These are phyloP conservation scores for Metschnikowia peoriensis DNA, from an alignment of 805 yeast species.

Conservation along the genomic window DNA sequence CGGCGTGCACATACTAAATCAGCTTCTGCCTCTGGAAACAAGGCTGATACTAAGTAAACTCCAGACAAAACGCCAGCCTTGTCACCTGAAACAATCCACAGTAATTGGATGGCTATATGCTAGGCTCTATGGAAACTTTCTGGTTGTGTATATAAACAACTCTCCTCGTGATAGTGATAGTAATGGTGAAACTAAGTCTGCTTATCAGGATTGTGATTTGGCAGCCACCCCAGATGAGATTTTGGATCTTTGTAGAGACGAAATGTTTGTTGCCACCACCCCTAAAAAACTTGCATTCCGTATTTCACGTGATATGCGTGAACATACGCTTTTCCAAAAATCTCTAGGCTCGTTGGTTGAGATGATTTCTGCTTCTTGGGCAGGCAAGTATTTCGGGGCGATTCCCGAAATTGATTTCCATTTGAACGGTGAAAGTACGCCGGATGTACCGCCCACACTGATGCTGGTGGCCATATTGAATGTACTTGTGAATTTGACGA, in stretches of 20 bases:
- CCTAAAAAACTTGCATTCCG: conserved; percentile 10
- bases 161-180: not conserved
- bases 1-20: conserved; percentile 11
- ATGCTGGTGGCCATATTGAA: conserved; percentile 29
- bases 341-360: conserved; percentile 17
- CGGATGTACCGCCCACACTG: conserved; percentile 30
- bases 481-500: conserved; percentile 24
- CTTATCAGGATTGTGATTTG: conserved; percentile 8
- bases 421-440: conserved; percentile 28
- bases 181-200: not conserved
- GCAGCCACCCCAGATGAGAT: conserved; percentile 10
- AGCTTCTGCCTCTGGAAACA: conserved; percentile 11
- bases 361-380: conserved; percentile 3
- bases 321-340: conserved; percentile 13
- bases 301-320: conserved; percentile 12
- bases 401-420: conserved; percentile 22
- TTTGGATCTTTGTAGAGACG: conserved; percentile 4
- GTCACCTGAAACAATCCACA: not conserved
- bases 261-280: conserved; percentile 4
- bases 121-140: conserved; percentile 7
- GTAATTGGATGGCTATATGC: conserved; percentile 10
- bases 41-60: not conserved
- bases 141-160: conserved; percentile 10
- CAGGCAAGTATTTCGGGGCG: conserved; percentile 8
- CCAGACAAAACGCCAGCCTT: not conserved